Base-by-base conservation (phyloP, 495 filamentous ascomycete species). In the Pyronema omphalodes region DNA sequence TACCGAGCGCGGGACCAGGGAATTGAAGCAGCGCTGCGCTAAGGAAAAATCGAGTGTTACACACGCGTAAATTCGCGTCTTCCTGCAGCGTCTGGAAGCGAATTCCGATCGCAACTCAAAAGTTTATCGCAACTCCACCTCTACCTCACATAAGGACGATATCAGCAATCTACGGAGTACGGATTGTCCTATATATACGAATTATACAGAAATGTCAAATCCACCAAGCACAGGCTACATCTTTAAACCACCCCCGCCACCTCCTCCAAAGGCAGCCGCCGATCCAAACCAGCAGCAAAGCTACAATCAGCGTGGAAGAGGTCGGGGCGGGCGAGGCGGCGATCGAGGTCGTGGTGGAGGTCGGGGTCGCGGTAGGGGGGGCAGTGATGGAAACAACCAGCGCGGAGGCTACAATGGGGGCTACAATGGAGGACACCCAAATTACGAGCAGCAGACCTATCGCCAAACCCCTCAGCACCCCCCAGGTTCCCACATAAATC, bases 171-270 rank as follows among this genome's bases (percentile, higher is more conserved):
- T 29, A 29, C 23, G 23, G 23, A 29, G 23, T 29, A 29, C 23
- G 23, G 23, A 29, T 29, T 29, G 3, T 50, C 19, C 1, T 1
- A 47, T 47, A n/a, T 23, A 9, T n/a, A 47, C 12, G n/a, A 14
- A 47, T 47, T 19, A 47, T n/a, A 14, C 18, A 47, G n/a, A 3
- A 47, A 41, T 51, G 11, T 18, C 17, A 51, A 33, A 9, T 9
- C 17, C 23, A 33, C 18, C 11, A 9, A 51, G 8, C 23, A 36
- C 18, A 14, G 34, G 48, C 48, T 43, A 2, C 12, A 63, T 63
- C 19, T 63, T 55, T 18, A 52, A 47, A 9, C 59, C 60, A 33
- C 61, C 60, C 7, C 60, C 61, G 12, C 60, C 60, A 2, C 60
- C 60, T n/a, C 50, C 50, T 9, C 50, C 50, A 17, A 39, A 18